Base-by-base conservation (phyloP, 345 rosid genomes). In the Physaria fendleri region DNA sequence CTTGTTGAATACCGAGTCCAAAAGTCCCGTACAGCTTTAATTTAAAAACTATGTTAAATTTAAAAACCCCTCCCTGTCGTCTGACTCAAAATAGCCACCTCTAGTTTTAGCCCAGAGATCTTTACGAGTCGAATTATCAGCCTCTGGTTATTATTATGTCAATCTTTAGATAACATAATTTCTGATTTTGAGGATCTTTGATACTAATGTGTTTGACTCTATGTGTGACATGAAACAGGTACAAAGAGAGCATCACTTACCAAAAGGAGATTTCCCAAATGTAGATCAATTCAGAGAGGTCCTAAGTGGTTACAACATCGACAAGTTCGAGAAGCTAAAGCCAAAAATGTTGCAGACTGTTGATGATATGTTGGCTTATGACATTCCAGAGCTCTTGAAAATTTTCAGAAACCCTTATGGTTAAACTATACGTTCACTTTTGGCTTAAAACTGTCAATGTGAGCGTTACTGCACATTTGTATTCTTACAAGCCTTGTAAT, bases 361-460 rank as follows among this genome's bases (percentile, higher is more conserved):
- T 10, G 99, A 89, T 56, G 92, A 87, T 62, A 93, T 93, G 99
- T 63, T 89, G 69, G 99, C 83, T 35, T 83, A 93, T 47, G 94
- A 90, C 75, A 87, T 93, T 55, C 95, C 99, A 0, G 79, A 89
- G 4, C 87, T 86, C 56, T 68, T 86, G 77, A 86, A 88, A 82
- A 77, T 64, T 62, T 92, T 92, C 71, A 76, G 74, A 61, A 93
- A 93, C 70, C 97, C 95, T 11, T 87, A 87, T 9, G 97, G 82
- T 39, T 87, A 70, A n/a, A n/a, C n/a, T 34, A 5, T 45, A 46
- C 47, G 10, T 48, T 65, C 6, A 64, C 13, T 21, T 51, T 46
- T 37, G 48, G 35, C 55, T 38, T 18, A 2, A 35, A 37, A 49
- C 32, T 16, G 23, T 17, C 41, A 22, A 4, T 58, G 60, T 16